These are phyloP conservation scores for Rhododendron vialii DNA, from an alignment of 148 eudicot species.

Conservation along the genomic window DNA sequence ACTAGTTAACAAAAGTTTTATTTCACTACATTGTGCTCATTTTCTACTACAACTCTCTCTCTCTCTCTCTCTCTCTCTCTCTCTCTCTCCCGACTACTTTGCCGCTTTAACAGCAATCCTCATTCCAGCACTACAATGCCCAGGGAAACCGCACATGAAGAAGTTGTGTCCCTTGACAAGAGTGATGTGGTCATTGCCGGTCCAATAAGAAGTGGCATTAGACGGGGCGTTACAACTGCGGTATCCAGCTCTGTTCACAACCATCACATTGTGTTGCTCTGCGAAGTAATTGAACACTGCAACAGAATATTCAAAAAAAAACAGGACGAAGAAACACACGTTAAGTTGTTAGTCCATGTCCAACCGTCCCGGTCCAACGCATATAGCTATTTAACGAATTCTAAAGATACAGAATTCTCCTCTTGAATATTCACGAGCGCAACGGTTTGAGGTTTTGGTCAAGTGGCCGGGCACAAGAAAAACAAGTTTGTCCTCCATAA, in stretches of 20 bases:
- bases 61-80: neutral
- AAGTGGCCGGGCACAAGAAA: too few species aligned
- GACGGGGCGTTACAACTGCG: constrained; percentile 29
- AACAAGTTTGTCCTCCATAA: too few species aligned
- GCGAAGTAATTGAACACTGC: constrained; percentile 47
- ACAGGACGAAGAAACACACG: neutral
- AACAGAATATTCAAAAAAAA: neutral
- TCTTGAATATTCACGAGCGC: too few species aligned
- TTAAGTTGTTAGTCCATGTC: neutral
- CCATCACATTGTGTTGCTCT: constrained; percentile 36
- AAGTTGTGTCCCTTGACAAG: constrained; percentile 47
- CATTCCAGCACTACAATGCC: constrained; percentile 52
- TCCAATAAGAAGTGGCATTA: constrained; percentile 27
- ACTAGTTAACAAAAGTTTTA: too few species aligned
- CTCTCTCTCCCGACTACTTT: constrained; percentile 1
- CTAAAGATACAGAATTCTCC: neutral
- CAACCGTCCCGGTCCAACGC: neutral
- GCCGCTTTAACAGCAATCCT: constrained; percentile 43
- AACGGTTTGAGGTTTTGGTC: too few species aligned
- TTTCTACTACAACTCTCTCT: neutral
- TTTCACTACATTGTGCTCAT: neutral
- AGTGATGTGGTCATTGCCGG: constrained; percentile 41
- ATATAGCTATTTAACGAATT: neutral
- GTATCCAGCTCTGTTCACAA: constrained; percentile 26
- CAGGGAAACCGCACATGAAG: constrained; percentile 53